Conservation (phyloP, 345 rosid genomes). For the Carallia pectinifolia region DNA sequence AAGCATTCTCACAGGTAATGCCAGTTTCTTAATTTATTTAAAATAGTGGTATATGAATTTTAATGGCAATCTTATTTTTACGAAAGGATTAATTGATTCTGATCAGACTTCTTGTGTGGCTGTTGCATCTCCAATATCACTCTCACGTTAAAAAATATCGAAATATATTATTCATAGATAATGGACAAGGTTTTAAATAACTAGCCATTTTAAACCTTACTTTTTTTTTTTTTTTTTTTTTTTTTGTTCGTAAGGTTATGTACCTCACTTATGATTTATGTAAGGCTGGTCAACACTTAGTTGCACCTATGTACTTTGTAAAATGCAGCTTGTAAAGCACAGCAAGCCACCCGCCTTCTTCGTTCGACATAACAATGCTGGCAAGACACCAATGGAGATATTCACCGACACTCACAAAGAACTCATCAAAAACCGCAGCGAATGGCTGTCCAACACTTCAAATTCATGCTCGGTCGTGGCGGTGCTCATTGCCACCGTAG, state of each 20-base stretch:
- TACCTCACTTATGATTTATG: neutral
- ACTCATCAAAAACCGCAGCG: constrained; percentile 14
- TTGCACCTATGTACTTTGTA: neutral
- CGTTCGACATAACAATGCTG: constrained; percentile 6
- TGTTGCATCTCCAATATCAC: too few relatives aligned
- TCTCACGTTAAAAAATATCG: too few relatives aligned
- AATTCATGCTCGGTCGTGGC: constrained; percentile 4
- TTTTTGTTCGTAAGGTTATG: neutral
- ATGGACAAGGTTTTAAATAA: too few relatives aligned
- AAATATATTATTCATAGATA: too few relatives aligned
- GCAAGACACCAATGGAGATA: constrained; percentile 24
- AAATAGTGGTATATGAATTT: too few relatives aligned
- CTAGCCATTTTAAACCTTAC: neutral
- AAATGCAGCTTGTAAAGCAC: constrained; percentile 36
- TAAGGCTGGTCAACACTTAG: neutral
- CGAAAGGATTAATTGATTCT: too few relatives aligned
- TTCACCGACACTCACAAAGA: constrained; percentile 19
- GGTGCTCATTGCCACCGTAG: neutral
- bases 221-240: neutral
- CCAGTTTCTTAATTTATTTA: too few relatives aligned
- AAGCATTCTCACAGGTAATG: too few relatives aligned
- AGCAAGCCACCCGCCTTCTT: constrained; percentile 23
- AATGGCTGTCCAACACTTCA: neutral
- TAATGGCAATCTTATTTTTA: too few relatives aligned
- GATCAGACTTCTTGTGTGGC: too few relatives aligned